Evolutionary conservation across 495 filamentous ascomycete species (phyloP), one percentile per base, ranked within the genome.

Genomic region (Penicillium bialowiezense): DNA sequence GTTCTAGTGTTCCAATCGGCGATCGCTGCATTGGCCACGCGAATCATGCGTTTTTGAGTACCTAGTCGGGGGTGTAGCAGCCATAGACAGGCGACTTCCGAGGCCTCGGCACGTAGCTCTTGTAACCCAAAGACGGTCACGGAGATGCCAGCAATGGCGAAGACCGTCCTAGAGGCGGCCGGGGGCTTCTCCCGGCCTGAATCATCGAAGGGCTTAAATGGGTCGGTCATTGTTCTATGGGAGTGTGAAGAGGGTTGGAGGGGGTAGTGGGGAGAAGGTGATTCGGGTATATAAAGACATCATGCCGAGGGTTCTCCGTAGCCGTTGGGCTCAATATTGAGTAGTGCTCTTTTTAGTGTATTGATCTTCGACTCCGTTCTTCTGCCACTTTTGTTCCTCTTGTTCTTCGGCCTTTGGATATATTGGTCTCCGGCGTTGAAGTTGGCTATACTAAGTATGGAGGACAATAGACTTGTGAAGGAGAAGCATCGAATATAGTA

Each of bases 31-130:
- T 68, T 65, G 8, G 83, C 86, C 32, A 84, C 63, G 18, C 71
- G 71, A 0, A 61, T 64, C 92, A 97, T 96, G 50, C 75, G 76
- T 42, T 80, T 82, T 61, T 89, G 82, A 1, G 70, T 80, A 23
- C 81, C 71, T 26, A 85, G 69, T 17, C 93, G 83, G 1, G 87
- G 88, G 67, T 97, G 89, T 24, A 96, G 78, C 13, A 97, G 80
- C 90, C 90, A 96, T 36, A 95, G 75, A 63, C 85, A 88, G 23
- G 89, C 83, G 10, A 91, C 68, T 24, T 78, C 67, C 7, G 67
- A 51, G 3, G 70, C 54, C 13, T 72, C 49, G 8, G 74, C 17
- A 5, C 76, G 67, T 5, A 96, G 76, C 54, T 96, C 88, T 14
- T 82, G 67, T 1, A 96, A 75, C 15, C 92, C 92, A 62, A 89